phyloP scores from a whole-genome alignment of 768 basidiomycete species.

The Neoboletus subvelutipes region DNA sequence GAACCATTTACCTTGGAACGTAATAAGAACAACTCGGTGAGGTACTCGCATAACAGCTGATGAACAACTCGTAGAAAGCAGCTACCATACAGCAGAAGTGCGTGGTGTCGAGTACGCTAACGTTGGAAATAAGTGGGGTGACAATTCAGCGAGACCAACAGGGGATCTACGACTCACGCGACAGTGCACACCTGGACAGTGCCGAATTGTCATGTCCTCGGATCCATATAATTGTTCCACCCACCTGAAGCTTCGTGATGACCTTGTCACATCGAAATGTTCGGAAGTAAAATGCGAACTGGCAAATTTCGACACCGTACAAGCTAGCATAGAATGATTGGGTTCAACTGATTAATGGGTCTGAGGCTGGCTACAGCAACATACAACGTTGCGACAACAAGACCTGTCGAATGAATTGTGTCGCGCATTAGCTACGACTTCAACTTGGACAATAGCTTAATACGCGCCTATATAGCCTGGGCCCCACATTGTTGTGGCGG shows the following conservation, averaged over 20 bases:
- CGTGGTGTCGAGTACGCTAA: slow-evolving; percentile 3
- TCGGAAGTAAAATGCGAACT: slow-evolving; percentile 8
- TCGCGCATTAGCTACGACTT: not conserved
- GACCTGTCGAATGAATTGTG: not conserved
- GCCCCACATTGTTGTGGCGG: not conserved
- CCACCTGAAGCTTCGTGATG: slow-evolving; percentile 5
- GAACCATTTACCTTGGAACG: not conserved
- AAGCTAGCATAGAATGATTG: not conserved
- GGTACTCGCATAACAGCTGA: not conserved
- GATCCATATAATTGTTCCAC: not conserved
- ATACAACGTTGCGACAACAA: slow-evolving; percentile 5
- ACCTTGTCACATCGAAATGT: slow-evolving; percentile 1
- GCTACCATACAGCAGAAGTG: not conserved
- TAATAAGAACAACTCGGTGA: not conserved
- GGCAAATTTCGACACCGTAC: slow-evolving; percentile 8
- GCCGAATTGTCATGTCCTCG: not conserved
- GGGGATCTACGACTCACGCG: not conserved
- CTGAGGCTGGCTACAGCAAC: not conserved
- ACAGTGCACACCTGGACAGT: slow-evolving; percentile 5
- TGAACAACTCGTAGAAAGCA: not conserved
- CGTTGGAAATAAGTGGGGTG: not conserved
- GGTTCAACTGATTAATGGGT: too few relatives aligned
- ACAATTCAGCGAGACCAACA: not conserved
- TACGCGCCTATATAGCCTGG: slow-evolving; percentile 10
- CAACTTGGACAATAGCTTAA: not conserved